A percentile compares a stretch with the other conserved stretches of the same genome.
Evolutionary conservation across 805 yeast genomes (phyloP).

Genomic region (Teunomyces stri): DNA sequence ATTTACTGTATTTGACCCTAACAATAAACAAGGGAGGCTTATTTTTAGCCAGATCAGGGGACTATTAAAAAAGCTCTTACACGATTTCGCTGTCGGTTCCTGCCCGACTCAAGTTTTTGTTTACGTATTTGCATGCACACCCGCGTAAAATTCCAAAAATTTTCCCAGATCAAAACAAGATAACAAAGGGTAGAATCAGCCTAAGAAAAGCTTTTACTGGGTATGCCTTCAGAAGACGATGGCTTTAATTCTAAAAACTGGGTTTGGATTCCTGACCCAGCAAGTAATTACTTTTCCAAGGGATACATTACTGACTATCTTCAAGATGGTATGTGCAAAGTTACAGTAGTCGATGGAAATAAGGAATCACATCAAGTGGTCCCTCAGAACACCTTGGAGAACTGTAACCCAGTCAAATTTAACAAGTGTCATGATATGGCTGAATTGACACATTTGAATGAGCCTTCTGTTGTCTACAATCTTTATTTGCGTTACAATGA

Average conservation of each 20-base stretch:
- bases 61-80: background rate
- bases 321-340: slow-evolving; percentile 34
- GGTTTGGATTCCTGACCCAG: slow-evolving; percentile 78
- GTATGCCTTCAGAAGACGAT: slow-evolving; percentile 23
- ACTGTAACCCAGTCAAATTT: slow-evolving; percentile 85
- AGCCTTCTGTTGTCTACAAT: slow-evolving; percentile 91
- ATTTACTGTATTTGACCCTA: too few species aligned
- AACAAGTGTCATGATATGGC: slow-evolving; percentile 95
- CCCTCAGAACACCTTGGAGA: slow-evolving; percentile 45
- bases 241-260: slow-evolving; percentile 48
- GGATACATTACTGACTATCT: slow-evolving; percentile 54
- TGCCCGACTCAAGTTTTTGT: background rate
- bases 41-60: too few species aligned
- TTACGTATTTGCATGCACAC: background rate
- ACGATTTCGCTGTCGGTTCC: background rate
- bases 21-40: too few species aligned
- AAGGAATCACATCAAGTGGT: slow-evolving; percentile 43
- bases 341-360: slow-evolving; percentile 37
- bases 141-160: slow-evolving; percentile 1
- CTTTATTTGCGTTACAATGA: slow-evolving; percentile 71
- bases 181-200: background rate
- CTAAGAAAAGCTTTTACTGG: background rate
- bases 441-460: slow-evolving; percentile 88
- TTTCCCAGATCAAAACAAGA: slow-evolving; percentile 4
- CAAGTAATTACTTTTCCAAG: slow-evolving; percentile 50